These are phyloP conservation scores for Trifolium fragiferum DNA, from an alignment of 306 rosid genomes.

Conservation along the genomic window DNA sequence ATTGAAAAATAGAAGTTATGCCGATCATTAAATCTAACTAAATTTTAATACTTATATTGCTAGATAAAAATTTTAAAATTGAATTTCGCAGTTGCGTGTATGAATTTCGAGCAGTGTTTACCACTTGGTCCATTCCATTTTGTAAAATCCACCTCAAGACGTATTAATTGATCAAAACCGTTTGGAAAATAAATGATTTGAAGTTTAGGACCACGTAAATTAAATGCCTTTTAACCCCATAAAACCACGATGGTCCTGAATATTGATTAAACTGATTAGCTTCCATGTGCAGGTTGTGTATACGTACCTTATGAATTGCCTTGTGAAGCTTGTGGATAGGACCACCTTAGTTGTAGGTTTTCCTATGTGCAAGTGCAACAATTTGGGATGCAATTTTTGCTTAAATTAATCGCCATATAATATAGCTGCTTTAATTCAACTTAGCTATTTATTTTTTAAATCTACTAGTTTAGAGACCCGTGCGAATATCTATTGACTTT, in stretches of 20 bases:
- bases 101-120: too few species aligned
- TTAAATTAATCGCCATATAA: not conserved
- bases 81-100: too few species aligned
- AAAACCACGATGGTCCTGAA: slow-evolving; percentile 48
- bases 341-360: slow-evolving; percentile 45
- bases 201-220: slow-evolving; percentile 60
- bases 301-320: slow-evolving; percentile 42
- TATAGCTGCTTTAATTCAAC: not conserved
- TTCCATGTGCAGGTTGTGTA: slow-evolving; percentile 53
- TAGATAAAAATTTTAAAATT: too few species aligned
- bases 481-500: too few species aligned
- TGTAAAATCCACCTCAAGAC: slow-evolving; percentile 23
- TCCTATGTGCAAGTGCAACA: slow-evolving; percentile 28
- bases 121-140: slow-evolving; percentile 49
- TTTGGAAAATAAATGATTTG: slow-evolving; percentile 55
- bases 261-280: slow-evolving; percentile 38
- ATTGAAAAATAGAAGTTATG: too few species aligned
- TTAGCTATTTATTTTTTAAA: too few species aligned
- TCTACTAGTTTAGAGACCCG: too few species aligned
- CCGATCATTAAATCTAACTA: too few species aligned
- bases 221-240: slow-evolving; percentile 44
- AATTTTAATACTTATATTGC: too few species aligned
- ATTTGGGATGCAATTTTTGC: not conserved
- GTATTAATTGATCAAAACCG: slow-evolving; percentile 47
- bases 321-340: slow-evolving; percentile 52